Percentiles rank a stretch among this genome's conserved stretches.
These are phyloP conservation scores for Metarhizium anisopliae DNA, from an alignment of 2,329 filamentous ascomycete species.

Conservation along the genomic window DNA sequence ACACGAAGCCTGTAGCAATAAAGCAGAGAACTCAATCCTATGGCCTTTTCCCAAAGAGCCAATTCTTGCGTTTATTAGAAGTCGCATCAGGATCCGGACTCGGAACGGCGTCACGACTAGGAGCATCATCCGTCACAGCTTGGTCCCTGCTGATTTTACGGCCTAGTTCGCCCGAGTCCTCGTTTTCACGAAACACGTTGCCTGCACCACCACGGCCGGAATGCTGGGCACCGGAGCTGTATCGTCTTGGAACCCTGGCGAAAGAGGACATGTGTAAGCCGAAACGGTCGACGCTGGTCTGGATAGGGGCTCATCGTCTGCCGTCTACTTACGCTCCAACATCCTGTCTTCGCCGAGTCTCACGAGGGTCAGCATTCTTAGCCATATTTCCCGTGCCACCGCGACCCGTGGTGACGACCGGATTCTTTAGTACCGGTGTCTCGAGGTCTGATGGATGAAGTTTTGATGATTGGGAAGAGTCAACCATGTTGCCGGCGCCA, in stretches of 20 bases:
- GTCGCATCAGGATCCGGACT: constrained; percentile 11
- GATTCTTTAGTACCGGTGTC: constrained; percentile 74
- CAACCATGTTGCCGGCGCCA: constrained; percentile 67
- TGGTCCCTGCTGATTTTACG: constrained; percentile 21
- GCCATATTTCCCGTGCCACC: constrained; percentile 88
- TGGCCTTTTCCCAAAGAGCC: constrained; percentile 40
- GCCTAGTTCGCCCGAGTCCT: constrained; percentile 27
- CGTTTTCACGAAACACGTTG: constrained; percentile 51
- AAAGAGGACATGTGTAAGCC: not conserved
- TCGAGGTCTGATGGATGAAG: constrained; percentile 56
- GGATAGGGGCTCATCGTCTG: not conserved
- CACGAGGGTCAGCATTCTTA: constrained; percentile 56
- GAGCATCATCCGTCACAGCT: constrained; percentile 22
- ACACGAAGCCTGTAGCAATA: not conserved
- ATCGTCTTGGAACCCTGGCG: constrained; percentile 44
- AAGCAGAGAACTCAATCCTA: constrained; percentile 12
- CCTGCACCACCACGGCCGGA: constrained; percentile 68
- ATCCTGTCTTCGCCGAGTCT: constrained; percentile 75
- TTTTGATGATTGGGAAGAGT: constrained; percentile 40
- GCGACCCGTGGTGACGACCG: constrained; percentile 82
- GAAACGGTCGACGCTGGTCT: constrained; percentile 2
- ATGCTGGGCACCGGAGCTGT: constrained; percentile 51
- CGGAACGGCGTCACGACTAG: constrained; percentile 2
- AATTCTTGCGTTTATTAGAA: constrained; percentile 37
- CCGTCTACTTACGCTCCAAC: constrained; percentile 55